Base-by-base conservation (phyloP, 805 yeast genomes). In the Saccharomyces jurei region DNA sequence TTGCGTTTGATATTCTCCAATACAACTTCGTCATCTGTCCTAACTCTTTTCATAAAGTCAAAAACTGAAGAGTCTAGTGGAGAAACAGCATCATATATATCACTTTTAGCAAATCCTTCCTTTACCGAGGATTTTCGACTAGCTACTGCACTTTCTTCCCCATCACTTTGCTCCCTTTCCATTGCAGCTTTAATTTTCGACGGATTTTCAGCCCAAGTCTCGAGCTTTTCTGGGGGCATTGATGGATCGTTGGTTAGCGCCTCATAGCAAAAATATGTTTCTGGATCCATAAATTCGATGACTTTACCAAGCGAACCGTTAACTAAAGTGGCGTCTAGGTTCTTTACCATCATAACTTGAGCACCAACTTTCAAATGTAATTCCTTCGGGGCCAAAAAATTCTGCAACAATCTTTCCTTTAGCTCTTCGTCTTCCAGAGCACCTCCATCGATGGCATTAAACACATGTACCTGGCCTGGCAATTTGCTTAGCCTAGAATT, bases 261-360 rank as follows among this genome's bases (percentile, higher is more conserved):
- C 17, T 70, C 67, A 54, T 71, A 77, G 51, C 76, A 71, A 58
- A 70, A 55, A 57, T 76, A 80, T 0, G 84, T 79, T 36, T 75
- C 77, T 21, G 77, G 74, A 62, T 80, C 82, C 31, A 80, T 69
- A 58, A 82, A 83, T 55, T 77, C 86, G 46, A 83, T 68, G 1
- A 87, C 86, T 60, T 76, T 83, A 0, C 95, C 95, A 31, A 87
- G 70, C 0, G 90, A 82, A 0, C 95, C 95, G 70, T 87, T 87
- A 10, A 87, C 94, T 50, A 87, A 72, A 0, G 82, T 77, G 29
- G 80, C 84, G 64, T 86, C 92, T 54, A 83, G 76, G 63, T 87
- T 87, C 64, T 87, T 87, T 49, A 87, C 77, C 76, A 87, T 81
- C 92, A 87, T 87, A 0, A 87, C 95, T 69, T 87, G 94, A 0